phyloP scores from a whole-genome alignment of 148 eudicot genomes.

The Rheum nobile region DNA sequence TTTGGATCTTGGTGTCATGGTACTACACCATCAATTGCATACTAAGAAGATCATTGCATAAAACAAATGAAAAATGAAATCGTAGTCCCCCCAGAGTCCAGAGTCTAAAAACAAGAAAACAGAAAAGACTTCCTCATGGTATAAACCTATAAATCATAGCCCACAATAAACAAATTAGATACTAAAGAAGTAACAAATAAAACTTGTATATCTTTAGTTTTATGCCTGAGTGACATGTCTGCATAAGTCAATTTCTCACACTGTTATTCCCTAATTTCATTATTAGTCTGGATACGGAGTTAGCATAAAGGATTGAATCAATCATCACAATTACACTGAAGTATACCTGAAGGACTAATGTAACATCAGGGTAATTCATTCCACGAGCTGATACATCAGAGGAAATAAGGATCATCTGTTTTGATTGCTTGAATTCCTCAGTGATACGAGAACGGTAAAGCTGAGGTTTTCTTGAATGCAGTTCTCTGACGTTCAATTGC shows the following conservation, averaged over 20 bases:
- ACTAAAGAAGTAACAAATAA: background rate
- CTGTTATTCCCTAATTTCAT: background rate
- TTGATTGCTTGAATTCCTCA: constrained; percentile 79
- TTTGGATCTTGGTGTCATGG: too few relatives aligned
- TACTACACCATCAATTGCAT: background rate
- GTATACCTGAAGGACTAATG: constrained; percentile 81
- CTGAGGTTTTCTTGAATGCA: constrained; percentile 84
- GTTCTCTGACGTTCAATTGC: constrained; percentile 79
- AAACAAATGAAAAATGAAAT: background rate
- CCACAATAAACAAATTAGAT: background rate
- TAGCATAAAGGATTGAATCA: background rate
- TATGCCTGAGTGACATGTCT: background rate
- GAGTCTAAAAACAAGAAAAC: background rate
- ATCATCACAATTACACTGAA: background rate
- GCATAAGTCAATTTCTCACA: background rate
- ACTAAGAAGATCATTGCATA: background rate
- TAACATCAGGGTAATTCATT: constrained; percentile 90
- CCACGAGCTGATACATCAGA: constrained; percentile 93
- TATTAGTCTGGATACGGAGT: background rate
- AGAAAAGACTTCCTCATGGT: background rate
- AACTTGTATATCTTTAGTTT: background rate
- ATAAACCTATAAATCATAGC: background rate
- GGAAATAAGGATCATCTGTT: constrained; percentile 56
- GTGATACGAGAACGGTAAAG: constrained; percentile 60
- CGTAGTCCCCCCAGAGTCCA: background rate